Conservation (phyloP, 805 yeast genomes). For the Candida schatavii region DNA sequence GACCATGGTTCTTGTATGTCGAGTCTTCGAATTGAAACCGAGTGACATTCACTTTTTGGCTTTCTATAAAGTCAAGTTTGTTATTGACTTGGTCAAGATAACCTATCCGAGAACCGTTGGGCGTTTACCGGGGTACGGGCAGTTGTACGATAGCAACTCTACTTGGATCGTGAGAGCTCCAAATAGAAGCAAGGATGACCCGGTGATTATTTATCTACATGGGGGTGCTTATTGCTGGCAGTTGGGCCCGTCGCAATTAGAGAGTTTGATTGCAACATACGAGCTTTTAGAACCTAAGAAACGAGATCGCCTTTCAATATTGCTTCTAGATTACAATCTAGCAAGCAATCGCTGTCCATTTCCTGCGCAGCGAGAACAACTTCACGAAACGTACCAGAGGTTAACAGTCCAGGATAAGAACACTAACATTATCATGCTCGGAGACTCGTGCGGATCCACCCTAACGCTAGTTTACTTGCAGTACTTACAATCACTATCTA, state of each 20-base stretch:
- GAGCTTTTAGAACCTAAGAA: constrained; percentile 23
- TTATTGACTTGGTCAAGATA: constrained; percentile 7
- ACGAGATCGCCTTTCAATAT: constrained; percentile 16
- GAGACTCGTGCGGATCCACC: constrained; percentile 45
- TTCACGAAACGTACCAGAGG: constrained; percentile 23
- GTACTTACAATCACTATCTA: constrained; percentile 15
- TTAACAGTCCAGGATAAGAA: constrained; percentile 19
- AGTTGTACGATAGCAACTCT: constrained; percentile 25
- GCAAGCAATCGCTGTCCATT: constrained; percentile 27
- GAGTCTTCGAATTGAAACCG: constrained; percentile 8
- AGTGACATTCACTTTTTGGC: constrained; percentile 5
- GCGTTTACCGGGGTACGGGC: constrained; percentile 30
- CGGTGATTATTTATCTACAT: constrained; percentile 33
- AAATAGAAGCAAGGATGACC: constrained; percentile 21
- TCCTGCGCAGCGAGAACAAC: constrained; percentile 32
- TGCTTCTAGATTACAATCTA: constrained; percentile 25
- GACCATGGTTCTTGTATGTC: background rate
- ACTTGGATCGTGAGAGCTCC: constrained; percentile 34
- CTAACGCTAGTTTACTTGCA: constrained; percentile 30
- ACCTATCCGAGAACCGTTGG: constrained; percentile 4
- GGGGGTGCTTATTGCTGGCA: constrained; percentile 41
- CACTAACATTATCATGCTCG: constrained; percentile 31
- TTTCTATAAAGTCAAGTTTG: constrained; percentile 10
- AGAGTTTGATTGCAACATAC: constrained; percentile 26
- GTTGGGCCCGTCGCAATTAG: constrained; percentile 28